Conservation (phyloP, 1,139 yeast species). For the Geotrichum phurueaensis region DNA sequence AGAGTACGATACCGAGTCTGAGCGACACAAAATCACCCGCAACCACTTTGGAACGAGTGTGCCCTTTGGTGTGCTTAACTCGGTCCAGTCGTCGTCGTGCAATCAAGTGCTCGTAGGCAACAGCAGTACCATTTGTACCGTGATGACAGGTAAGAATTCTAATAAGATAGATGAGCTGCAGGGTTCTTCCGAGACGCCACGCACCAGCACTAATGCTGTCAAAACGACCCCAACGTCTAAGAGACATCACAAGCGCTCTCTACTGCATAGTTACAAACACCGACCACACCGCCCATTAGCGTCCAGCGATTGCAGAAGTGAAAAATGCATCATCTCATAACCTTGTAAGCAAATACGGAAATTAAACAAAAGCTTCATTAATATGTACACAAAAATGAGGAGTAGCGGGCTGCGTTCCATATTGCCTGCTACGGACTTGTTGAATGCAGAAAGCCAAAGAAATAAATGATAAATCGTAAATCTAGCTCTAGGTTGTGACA, state of each 20-base stretch:
- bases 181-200: not conserved
- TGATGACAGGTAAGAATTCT: not conserved
- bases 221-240: not conserved
- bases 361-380: not conserved
- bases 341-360: not conserved
- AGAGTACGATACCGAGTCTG: conserved; percentile 14
- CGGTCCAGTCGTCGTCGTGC: not conserved
- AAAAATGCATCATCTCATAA: conserved; percentile 12
- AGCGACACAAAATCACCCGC: conserved; percentile 1
- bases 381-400: not conserved
- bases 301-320: conserved; percentile 1
- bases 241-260: not conserved
- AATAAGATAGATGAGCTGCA: not conserved
- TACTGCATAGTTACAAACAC: not conserved
- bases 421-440: not conserved
- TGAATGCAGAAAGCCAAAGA: not conserved
- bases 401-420: not conserved
- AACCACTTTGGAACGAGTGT: not conserved
- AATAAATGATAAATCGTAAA: not conserved
- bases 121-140: not conserved
- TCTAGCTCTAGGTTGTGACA: not conserved
- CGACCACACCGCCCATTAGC: not conserved
- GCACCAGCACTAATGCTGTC: not conserved
- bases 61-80: not conserved
- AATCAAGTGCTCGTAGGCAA: not conserved